A percentile compares a stretch with the other conserved stretches of the same genome.
phyloP scores from a whole-genome alignment of 768 basidiomycete genomes.

The Collybia nuda region DNA sequence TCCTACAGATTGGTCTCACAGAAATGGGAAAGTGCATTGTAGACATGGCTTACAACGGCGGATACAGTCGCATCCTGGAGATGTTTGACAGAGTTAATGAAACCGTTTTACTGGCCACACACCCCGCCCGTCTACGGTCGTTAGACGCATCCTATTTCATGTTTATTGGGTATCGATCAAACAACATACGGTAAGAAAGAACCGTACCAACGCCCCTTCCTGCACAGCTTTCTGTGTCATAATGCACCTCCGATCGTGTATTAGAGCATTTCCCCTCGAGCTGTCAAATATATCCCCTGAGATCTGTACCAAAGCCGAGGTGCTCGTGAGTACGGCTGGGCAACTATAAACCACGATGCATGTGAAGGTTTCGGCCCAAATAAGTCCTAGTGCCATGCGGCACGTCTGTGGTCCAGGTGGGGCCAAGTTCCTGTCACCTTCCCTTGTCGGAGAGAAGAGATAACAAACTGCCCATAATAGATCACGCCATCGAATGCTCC shows the following conservation, averaged over 20 bases:
- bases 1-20: neutral
- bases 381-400: slow-evolving; percentile 12
- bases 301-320: slow-evolving; percentile 15
- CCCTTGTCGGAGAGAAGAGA: slow-evolving; percentile 1
- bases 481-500: slow-evolving; percentile 13
- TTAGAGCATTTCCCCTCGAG: slow-evolving; percentile 7
- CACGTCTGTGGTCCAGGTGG: slow-evolving; percentile 3
- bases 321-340: slow-evolving; percentile 13
- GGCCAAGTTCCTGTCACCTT: slow-evolving; percentile 3
- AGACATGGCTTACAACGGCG: too few relatives aligned
- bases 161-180: too few relatives aligned
- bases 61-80: too few relatives aligned
- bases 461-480: slow-evolving; percentile 10
- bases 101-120: too few relatives aligned
- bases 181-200: too few relatives aligned
- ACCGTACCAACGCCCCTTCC: slow-evolving; percentile 6
- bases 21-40: too few relatives aligned
- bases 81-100: too few relatives aligned
- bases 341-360: slow-evolving; percentile 4
- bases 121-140: too few relatives aligned
- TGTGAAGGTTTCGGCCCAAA: slow-evolving; percentile 14
- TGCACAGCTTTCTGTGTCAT: slow-evolving; percentile 18
- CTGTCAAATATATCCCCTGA: slow-evolving; percentile 15
- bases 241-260: slow-evolving; percentile 12
- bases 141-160: too few relatives aligned